Base-by-base conservation (phyloP, 805 yeast genomes). In the Crinitomyces ghanaensis region DNA sequence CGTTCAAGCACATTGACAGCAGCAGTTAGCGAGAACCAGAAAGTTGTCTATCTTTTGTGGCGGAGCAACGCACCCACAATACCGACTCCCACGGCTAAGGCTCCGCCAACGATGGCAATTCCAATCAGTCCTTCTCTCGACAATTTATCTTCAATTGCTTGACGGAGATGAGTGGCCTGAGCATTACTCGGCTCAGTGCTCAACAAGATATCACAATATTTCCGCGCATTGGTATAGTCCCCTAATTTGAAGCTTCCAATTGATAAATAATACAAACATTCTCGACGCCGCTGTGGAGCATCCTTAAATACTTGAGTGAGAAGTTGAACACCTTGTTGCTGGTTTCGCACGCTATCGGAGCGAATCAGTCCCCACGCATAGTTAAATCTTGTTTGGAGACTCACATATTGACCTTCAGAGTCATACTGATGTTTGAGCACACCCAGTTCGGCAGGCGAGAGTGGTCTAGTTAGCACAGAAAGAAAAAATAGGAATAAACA, bases 361-460 rank as follows among this genome's bases (percentile, higher is more conserved):
- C 84, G 86, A 41, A 93, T 72, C 32, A 91, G 63, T 3, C 93
- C 98, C 98, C 99, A 91, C 0, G 96, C 93, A 48, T 81, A 82
- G 57, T 93, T 91, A 67, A 91, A 91, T 37, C 75, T 71, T 2
- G 95, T 77, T 54, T 85, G 96, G 0, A 81, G 68, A 0, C 86
- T 67, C 0, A 83, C 85, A 25, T 68, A 63, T 4, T 91, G 93
- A 20, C 80, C 76, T 53, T 91, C 97, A 1, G 77, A 64, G 18
- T 74, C 70, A 26, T 82, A 84, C 48, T 84, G 95, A 45, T 74
- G 70, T 42, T 72, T 76, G 19, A 91, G 67, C 1, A 85, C 69
- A 11, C 72, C 77, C 26, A 91, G 65, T 48, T 88, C 93, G 36
- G 77, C 80, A 4, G 70, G 66, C 0, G 86, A 65, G 15, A 86